Conservation (phyloP, 371 early-diverging fungal genomes). For the Actinomortierella wolfii region DNA sequence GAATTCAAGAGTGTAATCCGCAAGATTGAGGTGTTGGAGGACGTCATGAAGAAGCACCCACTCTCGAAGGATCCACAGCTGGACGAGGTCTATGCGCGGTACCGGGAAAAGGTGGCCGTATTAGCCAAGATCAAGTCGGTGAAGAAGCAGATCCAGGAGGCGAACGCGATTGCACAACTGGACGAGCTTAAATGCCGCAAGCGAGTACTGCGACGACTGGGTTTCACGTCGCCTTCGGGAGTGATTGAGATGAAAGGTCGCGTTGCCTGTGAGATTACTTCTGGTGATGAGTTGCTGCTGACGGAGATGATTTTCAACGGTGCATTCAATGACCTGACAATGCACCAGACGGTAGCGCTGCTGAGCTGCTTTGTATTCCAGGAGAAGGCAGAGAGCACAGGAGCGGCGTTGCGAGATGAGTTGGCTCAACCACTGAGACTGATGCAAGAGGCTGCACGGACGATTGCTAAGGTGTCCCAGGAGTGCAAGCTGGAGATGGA, state of each 20-base stretch:
- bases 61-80: constrained; percentile 60
- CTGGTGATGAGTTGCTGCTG: constrained; percentile 97
- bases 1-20: constrained; percentile 74
- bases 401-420: constrained; percentile 68
- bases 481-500: constrained; percentile 85
- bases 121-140: constrained; percentile 61
- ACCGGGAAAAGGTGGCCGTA: constrained; percentile 66
- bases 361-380: constrained; percentile 95
- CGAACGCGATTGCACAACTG: constrained; percentile 85
- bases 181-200: constrained; percentile 93
- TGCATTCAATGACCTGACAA: constrained; percentile 92
- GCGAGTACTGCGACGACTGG: constrained; percentile 90
- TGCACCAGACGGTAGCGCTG: constrained; percentile 90
- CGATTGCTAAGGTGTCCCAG: constrained; percentile 85
- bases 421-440: constrained; percentile 77
- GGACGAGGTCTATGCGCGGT: constrained; percentile 63
- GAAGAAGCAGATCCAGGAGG: constrained; percentile 74
- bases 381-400: constrained; percentile 71
- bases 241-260: constrained; percentile 97
- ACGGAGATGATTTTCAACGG: constrained; percentile 99
- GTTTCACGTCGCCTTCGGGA: constrained; percentile 80
- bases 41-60: constrained; percentile 63
- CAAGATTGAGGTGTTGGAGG: constrained; percentile 77
- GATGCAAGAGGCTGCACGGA: constrained; percentile 88
- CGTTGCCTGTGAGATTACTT: constrained; percentile 99